Evolutionary conservation across 2,329 filamentous ascomycete genomes (phyloP).

Genomic region (Aspergillus nomiae): DNA sequence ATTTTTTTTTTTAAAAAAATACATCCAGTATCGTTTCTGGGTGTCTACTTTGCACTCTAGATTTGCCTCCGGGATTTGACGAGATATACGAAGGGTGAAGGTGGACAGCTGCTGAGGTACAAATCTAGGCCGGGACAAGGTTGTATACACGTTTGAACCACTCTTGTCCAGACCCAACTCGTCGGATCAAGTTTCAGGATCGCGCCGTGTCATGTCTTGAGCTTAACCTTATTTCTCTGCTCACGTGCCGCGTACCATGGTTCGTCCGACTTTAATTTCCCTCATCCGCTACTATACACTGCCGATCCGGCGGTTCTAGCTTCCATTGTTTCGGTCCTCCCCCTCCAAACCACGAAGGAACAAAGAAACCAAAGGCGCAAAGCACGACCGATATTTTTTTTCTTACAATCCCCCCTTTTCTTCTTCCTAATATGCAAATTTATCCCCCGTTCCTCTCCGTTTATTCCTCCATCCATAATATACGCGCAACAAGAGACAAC

Average conservation of each 20-base stretch:
- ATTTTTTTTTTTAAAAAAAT: background rate
- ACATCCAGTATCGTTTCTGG: background rate
- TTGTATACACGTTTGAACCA: background rate
- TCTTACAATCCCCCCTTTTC: too few species aligned
- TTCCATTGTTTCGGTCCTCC: background rate
- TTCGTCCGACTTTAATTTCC: constrained; percentile 13
- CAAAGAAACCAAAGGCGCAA: background rate
- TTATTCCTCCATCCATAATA: constrained; percentile 57
- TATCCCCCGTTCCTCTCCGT: constrained; percentile 24
- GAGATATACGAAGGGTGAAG: background rate
- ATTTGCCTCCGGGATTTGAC: background rate
- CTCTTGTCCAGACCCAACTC: background rate
- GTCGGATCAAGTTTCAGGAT: constrained; percentile 1
- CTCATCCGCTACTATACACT: constrained; percentile 2
- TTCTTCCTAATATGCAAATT: constrained; percentile 27
- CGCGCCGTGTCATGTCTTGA: constrained; percentile 11
- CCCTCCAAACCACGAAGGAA: background rate
- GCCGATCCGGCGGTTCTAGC: background rate
- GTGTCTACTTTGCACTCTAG: background rate
- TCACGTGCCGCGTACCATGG: constrained; percentile 25
- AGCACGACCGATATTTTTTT: background rate
- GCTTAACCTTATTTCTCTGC: constrained; percentile 26
- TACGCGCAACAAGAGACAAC: constrained; percentile 56
- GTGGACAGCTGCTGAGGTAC: background rate
- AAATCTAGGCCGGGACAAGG: background rate